phyloP scores from a whole-genome alignment of 331 rosid genomes.

The Erythrophleum ivorense region DNA sequence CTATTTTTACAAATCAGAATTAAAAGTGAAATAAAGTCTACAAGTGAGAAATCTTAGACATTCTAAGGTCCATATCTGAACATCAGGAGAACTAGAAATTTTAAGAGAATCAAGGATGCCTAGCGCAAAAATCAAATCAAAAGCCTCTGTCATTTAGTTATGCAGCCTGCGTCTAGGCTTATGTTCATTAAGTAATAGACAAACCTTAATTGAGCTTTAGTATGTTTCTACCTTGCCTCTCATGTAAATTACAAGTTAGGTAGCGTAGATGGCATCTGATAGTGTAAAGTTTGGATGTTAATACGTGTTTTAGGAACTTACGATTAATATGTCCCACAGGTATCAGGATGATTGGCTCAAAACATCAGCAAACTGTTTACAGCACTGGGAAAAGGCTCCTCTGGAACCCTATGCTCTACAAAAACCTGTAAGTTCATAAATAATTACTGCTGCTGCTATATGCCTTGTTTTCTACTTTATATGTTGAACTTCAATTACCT shows the following conservation, averaged over 20 bases:
- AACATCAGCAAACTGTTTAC: conserved; percentile 79
- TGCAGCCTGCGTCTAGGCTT: conserved; percentile 20
- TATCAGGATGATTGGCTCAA: conserved; percentile 99
- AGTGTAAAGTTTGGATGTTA: conserved; percentile 22
- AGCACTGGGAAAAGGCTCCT: conserved; percentile 98
- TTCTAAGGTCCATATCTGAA: neutral
- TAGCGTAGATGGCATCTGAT: conserved; percentile 11
- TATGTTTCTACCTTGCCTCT: conserved; percentile 17
- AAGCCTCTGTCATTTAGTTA: neutral
- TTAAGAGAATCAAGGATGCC: neutral
- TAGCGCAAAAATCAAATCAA: neutral
- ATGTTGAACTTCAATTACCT: conserved; percentile 5
- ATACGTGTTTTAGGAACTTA: conserved; percentile 30
- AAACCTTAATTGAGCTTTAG: conserved; percentile 13
- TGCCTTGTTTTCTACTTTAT: conserved; percentile 19
- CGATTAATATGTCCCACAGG: conserved; percentile 46
- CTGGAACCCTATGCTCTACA: conserved; percentile 91
- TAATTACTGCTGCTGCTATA: conserved; percentile 31
- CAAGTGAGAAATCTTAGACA: neutral
- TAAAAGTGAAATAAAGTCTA: neutral
- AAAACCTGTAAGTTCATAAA: conserved; percentile 72
- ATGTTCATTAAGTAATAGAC: conserved; percentile 13
- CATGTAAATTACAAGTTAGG: conserved; percentile 4
- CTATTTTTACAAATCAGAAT: neutral
- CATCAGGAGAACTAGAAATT: neutral